Evolutionary conservation across 2,329 filamentous ascomycete genomes (phyloP), one percentile per base, ranked within the genome.

Genomic region (Fusarium tricinctum): DNA sequence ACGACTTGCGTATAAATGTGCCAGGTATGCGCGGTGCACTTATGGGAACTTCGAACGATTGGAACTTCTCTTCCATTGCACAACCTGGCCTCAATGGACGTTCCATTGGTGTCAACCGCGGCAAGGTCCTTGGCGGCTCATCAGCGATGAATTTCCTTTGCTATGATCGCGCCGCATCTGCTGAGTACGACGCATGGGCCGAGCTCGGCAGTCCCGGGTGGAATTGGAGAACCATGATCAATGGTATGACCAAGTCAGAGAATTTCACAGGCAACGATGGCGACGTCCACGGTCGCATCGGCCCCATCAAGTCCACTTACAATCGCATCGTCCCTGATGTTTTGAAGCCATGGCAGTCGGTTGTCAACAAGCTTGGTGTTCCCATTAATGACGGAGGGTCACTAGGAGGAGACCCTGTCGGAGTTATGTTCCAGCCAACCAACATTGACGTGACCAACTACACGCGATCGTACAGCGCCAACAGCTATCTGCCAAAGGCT

Each of bases 111-210:
- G 81, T 84, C 44, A 80, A 80, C 23, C 78, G 83, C 8, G 84
- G 82, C 33, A 82, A 82, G 50, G 81, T 84, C 0, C 76, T 87
- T 0, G 84, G 84, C 7, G 85, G 84, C 12, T 81, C 80, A 15
- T 82, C 67, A 1, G 57, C 66, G 15, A 52, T 70, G 51, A 70
- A 69, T 20, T 54, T 70, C 77, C 12, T 81, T 48, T 76, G 75
- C 57, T 81, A 79, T 43, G 77, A 81, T 58, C 74, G 79, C 6
- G 78, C 78, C 3, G 57, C 76, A 5, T 73, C 75, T 3, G 68
- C 74, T 19, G 79, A 81, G 55, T 80, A 80, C 22, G 75, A 81
- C 23, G 70, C 73, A 20, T 81, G 79, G 80, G 75, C 72, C 12
- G 73, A 75, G n/a, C 65, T 81, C 1, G 79, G 78, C 1, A 81